Base-by-base conservation (phyloP, 2,329 filamentous ascomycete species). In the Trichoderma koningii region DNA sequence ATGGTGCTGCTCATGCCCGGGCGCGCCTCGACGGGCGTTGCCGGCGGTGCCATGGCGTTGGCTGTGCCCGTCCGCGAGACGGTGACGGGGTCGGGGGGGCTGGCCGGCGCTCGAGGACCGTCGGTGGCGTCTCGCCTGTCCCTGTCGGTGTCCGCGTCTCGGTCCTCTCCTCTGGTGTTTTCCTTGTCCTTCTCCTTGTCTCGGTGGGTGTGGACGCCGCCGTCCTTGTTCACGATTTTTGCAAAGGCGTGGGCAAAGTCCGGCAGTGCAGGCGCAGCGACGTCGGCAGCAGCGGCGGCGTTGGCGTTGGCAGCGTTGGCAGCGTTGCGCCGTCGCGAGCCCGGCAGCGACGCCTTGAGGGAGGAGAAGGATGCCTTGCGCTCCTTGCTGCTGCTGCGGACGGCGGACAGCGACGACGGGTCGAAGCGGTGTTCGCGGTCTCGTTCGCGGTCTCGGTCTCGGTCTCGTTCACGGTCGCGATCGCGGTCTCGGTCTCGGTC, bases 301-400 rank as follows among this genome's bases (percentile, higher is more conserved):
- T 74, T 74, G 28, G 73, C 71, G 67, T 71, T 76, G 48, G 76
- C 71, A 67, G 73, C 71, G 67, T 71, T 76, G 48, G 76, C 71
- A 67, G 72, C 76, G 57, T 76, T 74, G 53, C 80, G 76, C 9
- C 79, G 76, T 10, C 80, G 78, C 26, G 80, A 78, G 68, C 77
- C 77, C 64, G 81, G 81, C 66, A 85, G 79, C 50, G 84, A 85
- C 9, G 83, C 68, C 71, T 84, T 85, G 70, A 83, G 84, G 64
- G 79, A 53, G 23, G 60, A 77, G 71, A 85, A 83, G 51, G 83
- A 85, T 26, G 79, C 73, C 70, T 82, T 81, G 76, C 83, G 79
- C 69, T 82, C 81, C 73, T 83, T 80, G 74, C 73, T 71, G 62
- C 76, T 69, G 60, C 38, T 47, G 60, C 51, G 52, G 38, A 76